These are phyloP conservation scores for Atkinsonella texensis DNA, from an alignment of 2,329 filamentous ascomycete species.

Conservation along the genomic window DNA sequence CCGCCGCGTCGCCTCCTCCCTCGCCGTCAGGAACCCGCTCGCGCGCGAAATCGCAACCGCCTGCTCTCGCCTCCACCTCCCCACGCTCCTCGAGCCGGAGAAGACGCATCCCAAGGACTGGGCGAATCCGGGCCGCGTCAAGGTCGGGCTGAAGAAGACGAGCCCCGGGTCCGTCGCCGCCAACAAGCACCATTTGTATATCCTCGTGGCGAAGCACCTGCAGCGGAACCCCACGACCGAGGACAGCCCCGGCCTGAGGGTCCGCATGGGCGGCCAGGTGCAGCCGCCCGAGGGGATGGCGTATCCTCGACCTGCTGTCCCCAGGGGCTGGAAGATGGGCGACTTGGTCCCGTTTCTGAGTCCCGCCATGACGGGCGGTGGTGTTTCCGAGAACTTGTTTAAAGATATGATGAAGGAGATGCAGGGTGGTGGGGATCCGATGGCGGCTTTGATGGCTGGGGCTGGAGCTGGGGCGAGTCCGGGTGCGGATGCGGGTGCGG, in stretches of 20 bases:
- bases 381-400: conserved; percentile 86
- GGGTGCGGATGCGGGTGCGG: conserved; percentile 4
- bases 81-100: conserved; percentile 75
- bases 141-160: conserved; percentile 55
- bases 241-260: conserved; percentile 51
- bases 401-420: conserved; percentile 97
- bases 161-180: conserved; percentile 39
- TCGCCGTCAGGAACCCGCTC: conserved; percentile 74
- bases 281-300: conserved; percentile 48
- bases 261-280: conserved; percentile 63
- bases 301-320: conserved; percentile 61
- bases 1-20: conserved; percentile 58
- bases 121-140: conserved; percentile 87
- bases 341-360: conserved; percentile 77
- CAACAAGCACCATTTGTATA: conserved; percentile 79
- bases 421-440: conserved; percentile 39
- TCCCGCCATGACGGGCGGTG: conserved; percentile 81
- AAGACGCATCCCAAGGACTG: conserved; percentile 95
- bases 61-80: conserved; percentile 58
- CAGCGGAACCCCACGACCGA: conserved; percentile 66
- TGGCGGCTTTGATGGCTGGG: conserved; percentile 29
- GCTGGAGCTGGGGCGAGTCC: neutral
- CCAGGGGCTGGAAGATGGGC: conserved; percentile 84
- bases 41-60: conserved; percentile 83
- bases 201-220: conserved; percentile 66